Evolutionary conservation across 2,329 filamentous ascomycete species (phyloP).

Genomic region (Nectriaceae sp.): DNA sequence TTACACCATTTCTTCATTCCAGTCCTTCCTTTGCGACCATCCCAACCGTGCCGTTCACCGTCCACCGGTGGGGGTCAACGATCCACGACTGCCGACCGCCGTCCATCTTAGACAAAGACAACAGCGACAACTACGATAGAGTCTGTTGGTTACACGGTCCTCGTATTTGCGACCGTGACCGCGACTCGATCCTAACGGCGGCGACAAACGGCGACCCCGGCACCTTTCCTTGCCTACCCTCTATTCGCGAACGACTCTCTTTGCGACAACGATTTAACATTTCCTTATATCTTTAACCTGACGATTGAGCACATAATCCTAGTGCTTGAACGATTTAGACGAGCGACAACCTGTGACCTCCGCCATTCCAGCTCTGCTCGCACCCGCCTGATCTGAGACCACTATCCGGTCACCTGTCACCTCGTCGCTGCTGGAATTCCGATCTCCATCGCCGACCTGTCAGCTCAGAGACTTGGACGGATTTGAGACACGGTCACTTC

Average conservation of each 20-base stretch:
- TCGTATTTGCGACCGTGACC: slow-evolving; percentile 20
- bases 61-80: slow-evolving; percentile 17
- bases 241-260: slow-evolving; percentile 7
- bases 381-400: neutral
- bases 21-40: slow-evolving; percentile 36
- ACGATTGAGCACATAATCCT: slow-evolving; percentile 5
- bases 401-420: neutral
- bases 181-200: neutral
- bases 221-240: slow-evolving; percentile 13
- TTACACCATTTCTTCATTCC: slow-evolving; percentile 33
- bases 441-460: slow-evolving; percentile 8
- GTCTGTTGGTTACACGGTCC: slow-evolving; percentile 11
- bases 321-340: slow-evolving; percentile 12
- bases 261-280: slow-evolving; percentile 2
- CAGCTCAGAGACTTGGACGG: slow-evolving; percentile 5
- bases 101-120: neutral
- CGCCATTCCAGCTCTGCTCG: neutral
- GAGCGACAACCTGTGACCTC: slow-evolving; percentile 10
- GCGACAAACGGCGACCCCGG: slow-evolving; percentile 11
- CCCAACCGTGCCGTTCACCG: slow-evolving; percentile 18
- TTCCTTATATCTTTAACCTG: slow-evolving; percentile 13
- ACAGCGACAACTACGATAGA: too few species aligned
- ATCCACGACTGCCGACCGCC: slow-evolving; percentile 6
- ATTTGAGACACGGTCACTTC: slow-evolving; percentile 21
- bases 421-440: slow-evolving; percentile 9